Conservation (phyloP, 176 grass and related monocot genomes). For the Otatea glauca region DNA sequence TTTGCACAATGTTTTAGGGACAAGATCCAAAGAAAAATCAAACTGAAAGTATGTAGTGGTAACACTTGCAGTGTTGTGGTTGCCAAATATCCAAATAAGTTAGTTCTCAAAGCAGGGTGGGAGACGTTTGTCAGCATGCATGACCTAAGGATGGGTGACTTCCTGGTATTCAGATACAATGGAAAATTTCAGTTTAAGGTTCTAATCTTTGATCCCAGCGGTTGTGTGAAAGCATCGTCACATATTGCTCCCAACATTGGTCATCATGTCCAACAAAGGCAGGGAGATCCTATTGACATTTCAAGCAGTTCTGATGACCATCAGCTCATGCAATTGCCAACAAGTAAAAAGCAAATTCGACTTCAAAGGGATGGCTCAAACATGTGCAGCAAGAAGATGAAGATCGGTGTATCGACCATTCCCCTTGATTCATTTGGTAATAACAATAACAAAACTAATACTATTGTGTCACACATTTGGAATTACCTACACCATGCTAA, state of each 20-base stretch:
- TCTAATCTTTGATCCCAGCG: slow-evolving; percentile 43
- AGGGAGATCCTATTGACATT: not conserved
- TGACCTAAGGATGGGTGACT: slow-evolving; percentile 41
- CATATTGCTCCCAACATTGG: not conserved
- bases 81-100: not conserved
- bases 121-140: slow-evolving; percentile 47
- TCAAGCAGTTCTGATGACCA: not conserved
- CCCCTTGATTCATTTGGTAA: not conserved
- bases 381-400: not conserved
- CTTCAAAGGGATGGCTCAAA: not conserved
- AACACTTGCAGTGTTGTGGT: slow-evolving; percentile 34
- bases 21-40: slow-evolving; percentile 24
- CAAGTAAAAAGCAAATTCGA: not conserved
- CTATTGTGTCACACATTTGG: not conserved
- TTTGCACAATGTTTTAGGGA: slow-evolving; percentile 42
- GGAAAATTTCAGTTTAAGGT: slow-evolving; percentile 43
- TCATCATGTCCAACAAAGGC: not conserved
- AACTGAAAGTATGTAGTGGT: slow-evolving; percentile 36
- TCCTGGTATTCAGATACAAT: slow-evolving; percentile 52
- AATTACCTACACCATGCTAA: not conserved
- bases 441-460: not conserved
- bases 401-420: not conserved
- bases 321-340: not conserved
- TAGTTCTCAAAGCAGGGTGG: slow-evolving; percentile 42
- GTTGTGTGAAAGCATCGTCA: slow-evolving; percentile 27